phyloP scores from a whole-genome alignment of 2,329 filamentous ascomycete species.

The Zymoseptoria tritici region DNA sequence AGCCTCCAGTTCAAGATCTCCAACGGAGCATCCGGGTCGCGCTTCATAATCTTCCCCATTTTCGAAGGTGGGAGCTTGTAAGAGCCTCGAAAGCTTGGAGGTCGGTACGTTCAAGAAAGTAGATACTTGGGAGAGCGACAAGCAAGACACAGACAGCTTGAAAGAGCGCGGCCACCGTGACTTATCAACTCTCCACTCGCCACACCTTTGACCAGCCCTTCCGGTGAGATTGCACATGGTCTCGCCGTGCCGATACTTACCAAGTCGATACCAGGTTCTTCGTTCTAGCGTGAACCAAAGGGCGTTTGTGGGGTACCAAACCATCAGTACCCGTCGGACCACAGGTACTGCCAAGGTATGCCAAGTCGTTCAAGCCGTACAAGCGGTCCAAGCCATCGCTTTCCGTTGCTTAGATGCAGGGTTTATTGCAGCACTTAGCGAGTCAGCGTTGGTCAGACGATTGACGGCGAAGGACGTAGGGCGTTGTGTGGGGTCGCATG shows the following conservation, averaged over 20 bases:
- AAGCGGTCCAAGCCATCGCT: neutral
- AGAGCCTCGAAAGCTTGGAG: constrained; percentile 4
- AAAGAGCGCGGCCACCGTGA: neutral
- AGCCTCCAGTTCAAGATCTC: constrained; percentile 70
- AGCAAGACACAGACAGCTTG: neutral
- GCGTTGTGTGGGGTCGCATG: neutral
- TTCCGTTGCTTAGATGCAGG: neutral
- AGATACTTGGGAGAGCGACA: neutral
- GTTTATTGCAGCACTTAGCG: neutral
- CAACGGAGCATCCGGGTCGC: constrained; percentile 55
- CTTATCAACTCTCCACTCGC: neutral
- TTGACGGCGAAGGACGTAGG: neutral
- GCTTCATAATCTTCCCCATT: constrained; percentile 26
- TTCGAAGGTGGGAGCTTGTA: constrained; percentile 9
- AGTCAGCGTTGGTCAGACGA: neutral
- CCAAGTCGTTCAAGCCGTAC: neutral
- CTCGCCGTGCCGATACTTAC: neutral
- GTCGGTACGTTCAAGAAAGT: neutral
- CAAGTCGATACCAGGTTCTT: neutral
- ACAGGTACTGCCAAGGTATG: neutral
- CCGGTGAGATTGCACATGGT: neutral
- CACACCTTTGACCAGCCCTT: neutral
- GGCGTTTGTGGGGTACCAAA: neutral
- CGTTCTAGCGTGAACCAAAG: neutral
- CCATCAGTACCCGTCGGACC: neutral